Evolutionary conservation across 2,329 filamentous ascomycete genomes (phyloP), one percentile per base, ranked within the genome.

Genomic region (Aspergillus japonicus): DNA sequence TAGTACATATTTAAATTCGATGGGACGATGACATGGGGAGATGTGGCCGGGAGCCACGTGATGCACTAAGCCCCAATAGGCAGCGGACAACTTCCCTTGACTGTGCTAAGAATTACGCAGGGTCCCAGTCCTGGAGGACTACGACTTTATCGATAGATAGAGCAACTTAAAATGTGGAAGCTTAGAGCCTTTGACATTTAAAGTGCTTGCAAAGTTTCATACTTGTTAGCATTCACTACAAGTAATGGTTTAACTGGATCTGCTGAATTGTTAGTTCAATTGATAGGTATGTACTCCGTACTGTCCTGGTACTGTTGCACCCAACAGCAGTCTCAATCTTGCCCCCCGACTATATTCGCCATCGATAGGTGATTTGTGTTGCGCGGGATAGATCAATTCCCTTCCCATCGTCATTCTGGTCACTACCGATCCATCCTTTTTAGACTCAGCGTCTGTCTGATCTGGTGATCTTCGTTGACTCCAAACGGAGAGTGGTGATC

Each of bases 41-140:
- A 63, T 61, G 56, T 54, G 59, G 44, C 39, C 21, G 56, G 60
- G 52, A 59, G 47, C 59, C 69, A 71, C 67, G 68, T 70, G 69
- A 70, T 53, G 44, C 56, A 57, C 69, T 62, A 69, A 50, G 44
- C 61, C 62, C 19, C 16, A 64, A 59, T 31, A 19, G 59, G 59
- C 50, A 52, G 55, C 47, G 47, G 53, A 50, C 44, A 57, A 50
- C 52, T 47, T 44, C 29, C 56, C 59, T 63, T 61, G 49, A 48
- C 61, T 62, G 68, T 70, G 63, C 68, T 71, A 64, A 64, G 60
- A 67, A 69, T 47, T 71, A 68, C 69, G 69, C 69, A 47, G 33
- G 35, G 35, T n/a, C 47, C 47, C 50, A 42, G 58, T 54, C 56
- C 58, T 29, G 26, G 7, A 54, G 48, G 50, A 44, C 39, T 44